Base-by-base conservation (phyloP, 2,329 filamentous ascomycete species). In the Colletotrichum cuscutae region DNA sequence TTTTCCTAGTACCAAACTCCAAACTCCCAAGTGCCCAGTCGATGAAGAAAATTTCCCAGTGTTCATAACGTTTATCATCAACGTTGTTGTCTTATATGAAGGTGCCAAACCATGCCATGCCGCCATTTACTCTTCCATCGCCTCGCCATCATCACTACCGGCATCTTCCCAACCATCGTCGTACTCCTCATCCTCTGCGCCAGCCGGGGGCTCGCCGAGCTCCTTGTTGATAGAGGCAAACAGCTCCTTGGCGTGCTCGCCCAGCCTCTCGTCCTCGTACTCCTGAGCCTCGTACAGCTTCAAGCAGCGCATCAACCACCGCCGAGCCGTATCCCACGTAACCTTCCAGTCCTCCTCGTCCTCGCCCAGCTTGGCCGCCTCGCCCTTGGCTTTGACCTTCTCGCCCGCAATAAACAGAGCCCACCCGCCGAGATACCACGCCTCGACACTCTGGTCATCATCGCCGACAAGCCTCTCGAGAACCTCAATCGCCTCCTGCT, bases 371-470 rank as follows among this genome's bases (percentile, higher is more conserved):
- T 75, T 74, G 28, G 74, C 76, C 12, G 74, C 76, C 12, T 68
- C 65, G 24, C 52, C 64, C 30, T 68, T 74, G 74, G 82, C 82
- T 77, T 87, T 89, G 78, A 90, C 85, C 86, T 92, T 94, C 81
- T 94, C 89, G 12, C 93, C 94, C 74, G 93, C 86, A 71, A 98
- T 89, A 80, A 95, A 94, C 76, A 97, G 88, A 77, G 95, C 95
- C 94, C 96, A 98, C 4, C 97, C 97, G 56, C 97, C 97, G 5
- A 99, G 88, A 84, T 99, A 99, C 95, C 95, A 98, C 22, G 94
- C 93, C 83, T 99, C 97, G 24, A 99, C 94, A 81, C 96, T 98
- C 79, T 93, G 89, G 80, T 99, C 97, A 76, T 99, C 96, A 80
- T 99, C 97, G 46, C 89, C 87, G 52, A 97, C 90, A 65, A 99